Evolutionary conservation across 2,329 filamentous ascomycete genomes (phyloP).

Genomic region (Talaromyces sp.): DNA sequence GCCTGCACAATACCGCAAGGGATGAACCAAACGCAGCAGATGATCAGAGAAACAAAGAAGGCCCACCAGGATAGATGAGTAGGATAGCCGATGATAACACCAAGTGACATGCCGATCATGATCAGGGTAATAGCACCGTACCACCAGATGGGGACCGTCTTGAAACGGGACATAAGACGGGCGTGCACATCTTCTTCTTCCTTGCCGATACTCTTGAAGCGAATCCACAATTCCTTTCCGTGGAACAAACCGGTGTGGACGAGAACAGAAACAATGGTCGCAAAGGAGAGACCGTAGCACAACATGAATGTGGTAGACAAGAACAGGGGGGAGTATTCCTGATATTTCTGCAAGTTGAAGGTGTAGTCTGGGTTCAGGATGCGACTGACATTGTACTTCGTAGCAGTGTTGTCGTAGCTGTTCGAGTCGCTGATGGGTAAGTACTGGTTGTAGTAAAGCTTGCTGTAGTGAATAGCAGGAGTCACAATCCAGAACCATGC

Average conservation of each 20-base stretch:
- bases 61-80: conserved; percentile 70
- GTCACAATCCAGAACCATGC: conserved; percentile 60
- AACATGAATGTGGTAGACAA: conserved; percentile 67
- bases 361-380: conserved; percentile 59
- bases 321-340: conserved; percentile 57
- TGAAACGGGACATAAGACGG: conserved; percentile 54
- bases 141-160: conserved; percentile 55
- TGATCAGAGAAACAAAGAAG: conserved; percentile 60
- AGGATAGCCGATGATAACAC: conserved; percentile 49
- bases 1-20: conserved; percentile 61
- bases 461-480: conserved; percentile 59
- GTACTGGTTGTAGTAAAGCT: conserved; percentile 60
- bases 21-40: conserved; percentile 60
- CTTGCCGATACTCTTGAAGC: conserved; percentile 54
- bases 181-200: conserved; percentile 52
- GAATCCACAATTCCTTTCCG: conserved; percentile 60
- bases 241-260: conserved; percentile 64
- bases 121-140: conserved; percentile 44
- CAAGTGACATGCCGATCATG: conserved; percentile 49
- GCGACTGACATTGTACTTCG: conserved; percentile 57
- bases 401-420: conserved; percentile 67
- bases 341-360: conserved; percentile 59
- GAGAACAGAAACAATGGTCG: conserved; percentile 64
- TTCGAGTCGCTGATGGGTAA: conserved; percentile 64
- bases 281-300: conserved; percentile 67